Evolutionary conservation across 2,329 filamentous ascomycete species (phyloP).

Genomic region (Seiridium unicorne): DNA sequence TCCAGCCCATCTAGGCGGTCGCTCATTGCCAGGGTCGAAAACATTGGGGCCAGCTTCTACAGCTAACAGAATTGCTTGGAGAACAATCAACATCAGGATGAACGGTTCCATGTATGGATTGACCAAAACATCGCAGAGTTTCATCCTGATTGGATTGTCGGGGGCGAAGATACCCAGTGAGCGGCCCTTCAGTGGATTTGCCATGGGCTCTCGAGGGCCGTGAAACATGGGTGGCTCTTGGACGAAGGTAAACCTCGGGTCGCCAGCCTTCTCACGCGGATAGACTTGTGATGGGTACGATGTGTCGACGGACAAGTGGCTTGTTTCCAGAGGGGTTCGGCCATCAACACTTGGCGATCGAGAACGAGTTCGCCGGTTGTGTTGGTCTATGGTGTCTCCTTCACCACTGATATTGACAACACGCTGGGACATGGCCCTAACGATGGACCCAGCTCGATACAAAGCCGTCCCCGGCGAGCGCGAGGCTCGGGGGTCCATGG

Average conservation of each 20-base stretch:
- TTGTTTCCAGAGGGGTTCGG: constrained; percentile 45
- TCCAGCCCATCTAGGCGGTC: constrained; percentile 61
- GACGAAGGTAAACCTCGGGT: constrained; percentile 27
- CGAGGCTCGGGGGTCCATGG: constrained; percentile 53
- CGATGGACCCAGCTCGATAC: constrained; percentile 69
- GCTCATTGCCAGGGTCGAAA: constrained; percentile 57
- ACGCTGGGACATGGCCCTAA: constrained; percentile 89
- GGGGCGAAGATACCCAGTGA: constrained; percentile 82
- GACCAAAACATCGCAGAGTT: constrained; percentile 80
- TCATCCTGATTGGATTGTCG: constrained; percentile 70
- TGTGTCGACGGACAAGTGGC: constrained; percentile 44
- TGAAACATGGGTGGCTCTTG: constrained; percentile 21
- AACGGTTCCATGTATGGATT: constrained; percentile 84
- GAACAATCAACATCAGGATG: constrained; percentile 81
- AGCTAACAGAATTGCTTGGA: constrained; percentile 85
- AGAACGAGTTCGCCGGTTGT: constrained; percentile 61
- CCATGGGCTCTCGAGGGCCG: constrained; percentile 35
- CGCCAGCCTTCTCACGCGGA: constrained; percentile 44
- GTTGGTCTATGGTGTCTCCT: constrained; percentile 75
- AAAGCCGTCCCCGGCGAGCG: constrained; percentile 63
- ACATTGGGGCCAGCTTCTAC: constrained; percentile 77
- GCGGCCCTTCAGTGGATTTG: constrained; percentile 83
- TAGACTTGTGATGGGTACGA: constrained; percentile 51
- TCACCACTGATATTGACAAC: constrained; percentile 98
- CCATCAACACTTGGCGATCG: constrained; percentile 52